These are phyloP conservation scores for Neobulgaria alba DNA, from an alignment of 2,329 filamentous ascomycete genomes.

Conservation along the genomic window DNA sequence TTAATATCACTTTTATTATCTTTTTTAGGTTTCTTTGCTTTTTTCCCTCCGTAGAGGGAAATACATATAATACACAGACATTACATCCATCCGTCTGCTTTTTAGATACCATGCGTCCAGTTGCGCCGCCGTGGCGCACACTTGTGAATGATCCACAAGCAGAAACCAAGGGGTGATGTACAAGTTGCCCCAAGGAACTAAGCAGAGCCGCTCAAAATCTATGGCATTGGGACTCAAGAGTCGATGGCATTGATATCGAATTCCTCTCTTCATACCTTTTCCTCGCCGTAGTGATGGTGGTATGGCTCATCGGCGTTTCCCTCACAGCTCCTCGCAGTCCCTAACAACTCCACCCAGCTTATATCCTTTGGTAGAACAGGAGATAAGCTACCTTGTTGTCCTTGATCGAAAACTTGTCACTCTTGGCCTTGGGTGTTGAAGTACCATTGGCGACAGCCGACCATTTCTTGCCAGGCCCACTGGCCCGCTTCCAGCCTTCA, in stretches of 20 bases:
- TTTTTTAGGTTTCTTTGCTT: too few species aligned
- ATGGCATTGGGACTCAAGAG: not conserved
- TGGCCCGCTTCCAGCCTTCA: slow-evolving; percentile 80
- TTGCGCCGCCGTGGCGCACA: slow-evolving; percentile 16
- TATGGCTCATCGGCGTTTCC: too few species aligned
- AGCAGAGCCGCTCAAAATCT: not conserved
- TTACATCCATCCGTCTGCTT: too few species aligned
- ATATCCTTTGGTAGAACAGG: slow-evolving; percentile 70
- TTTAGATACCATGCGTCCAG: too few species aligned
- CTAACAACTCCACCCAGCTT: too few species aligned
- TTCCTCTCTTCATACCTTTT: not conserved
- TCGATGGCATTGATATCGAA: not conserved
- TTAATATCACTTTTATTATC: too few species aligned
- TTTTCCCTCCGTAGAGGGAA: too few species aligned
- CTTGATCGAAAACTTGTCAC: slow-evolving; percentile 53
- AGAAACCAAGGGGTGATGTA: slow-evolving; percentile 12
- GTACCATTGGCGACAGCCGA: slow-evolving; percentile 59
- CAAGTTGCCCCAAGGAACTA: slow-evolving; percentile 5
- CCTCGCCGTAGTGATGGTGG: too few species aligned
- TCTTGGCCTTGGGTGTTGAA: slow-evolving; percentile 49
- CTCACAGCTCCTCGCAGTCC: too few species aligned
- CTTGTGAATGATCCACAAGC: slow-evolving; percentile 10
- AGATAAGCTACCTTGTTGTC: slow-evolving; percentile 98
- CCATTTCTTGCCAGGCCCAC: slow-evolving; percentile 65
- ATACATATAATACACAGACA: too few species aligned